phyloP scores from a whole-genome alignment of 768 basidiomycete species.

The Termitomyces sp. region DNA sequence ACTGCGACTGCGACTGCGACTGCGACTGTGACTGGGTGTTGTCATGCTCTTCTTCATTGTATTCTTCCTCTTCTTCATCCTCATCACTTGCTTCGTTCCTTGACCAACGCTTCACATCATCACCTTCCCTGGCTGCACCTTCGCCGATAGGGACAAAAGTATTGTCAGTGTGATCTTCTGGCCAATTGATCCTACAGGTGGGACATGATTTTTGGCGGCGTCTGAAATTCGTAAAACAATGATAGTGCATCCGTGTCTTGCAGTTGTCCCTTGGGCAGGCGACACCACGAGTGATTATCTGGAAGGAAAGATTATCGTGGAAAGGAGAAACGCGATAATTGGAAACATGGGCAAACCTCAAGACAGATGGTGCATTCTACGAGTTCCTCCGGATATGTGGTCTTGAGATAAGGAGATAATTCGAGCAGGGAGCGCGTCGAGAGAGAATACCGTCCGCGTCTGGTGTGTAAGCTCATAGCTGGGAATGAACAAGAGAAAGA shows the following conservation, averaged over 20 bases:
- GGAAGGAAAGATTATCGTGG: background rate
- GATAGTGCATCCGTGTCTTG: conserved; percentile 54
- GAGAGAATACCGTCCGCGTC: conserved; percentile 69
- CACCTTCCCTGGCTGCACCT: conserved; percentile 55
- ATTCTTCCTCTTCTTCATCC: conserved; percentile 38
- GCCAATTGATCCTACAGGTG: conserved; percentile 56
- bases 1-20: background rate
- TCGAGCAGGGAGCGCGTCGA: conserved; percentile 73
- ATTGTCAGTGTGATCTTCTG: conserved; percentile 36
- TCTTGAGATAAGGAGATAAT: conserved; percentile 65
- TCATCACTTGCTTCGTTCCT: conserved; percentile 31
- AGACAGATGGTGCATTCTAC: conserved; percentile 70
- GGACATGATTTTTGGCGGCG: conserved; percentile 45
- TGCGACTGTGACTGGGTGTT: conserved; percentile 14
- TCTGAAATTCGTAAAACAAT: conserved; percentile 55
- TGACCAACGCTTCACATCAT: conserved; percentile 37
- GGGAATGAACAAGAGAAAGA: background rate
- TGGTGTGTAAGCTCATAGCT: conserved; percentile 15
- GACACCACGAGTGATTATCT: conserved; percentile 68
- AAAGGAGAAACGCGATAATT: background rate
- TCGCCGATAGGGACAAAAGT: conserved; percentile 61
- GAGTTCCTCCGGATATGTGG: conserved; percentile 64
- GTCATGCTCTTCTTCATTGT: conserved; percentile 36
- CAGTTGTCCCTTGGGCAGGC: conserved; percentile 60
- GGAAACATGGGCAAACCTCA: conserved; percentile 37